Evolutionary conservation across 176 grass and related monocot species (phyloP), one percentile per base, ranked within the genome.

Genomic region (Musa acuminata): DNA sequence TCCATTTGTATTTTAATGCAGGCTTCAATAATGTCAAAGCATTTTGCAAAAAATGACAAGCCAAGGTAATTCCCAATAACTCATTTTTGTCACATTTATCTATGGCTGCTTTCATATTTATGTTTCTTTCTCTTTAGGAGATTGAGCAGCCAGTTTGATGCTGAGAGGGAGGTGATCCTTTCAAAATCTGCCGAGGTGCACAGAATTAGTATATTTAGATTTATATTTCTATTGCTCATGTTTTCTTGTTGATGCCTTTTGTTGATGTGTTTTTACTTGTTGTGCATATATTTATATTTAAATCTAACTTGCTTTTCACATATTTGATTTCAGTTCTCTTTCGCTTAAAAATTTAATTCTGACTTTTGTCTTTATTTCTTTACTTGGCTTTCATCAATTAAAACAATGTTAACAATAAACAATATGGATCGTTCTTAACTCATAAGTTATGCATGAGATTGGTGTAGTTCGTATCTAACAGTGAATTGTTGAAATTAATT

Each of bases 11-110:
- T 74, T 76, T 81, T 17, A 71, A 53, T 89, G 82, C 84, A 99
- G 96, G 96, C 96, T 67, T 89, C 91, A 68, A 87, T 99, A 63
- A 99, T 99, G 96, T 91, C 96, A 2, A 99, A 95, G 51, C 91
- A 91, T 83, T 99, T 99, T 63, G 74, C 84, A 9, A 89, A 93
- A 78, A 87, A 86, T 48, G 90, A 99, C 75, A 99, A 99, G 75
- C 84, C 96, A 80, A 95, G 88, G 96, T 98, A 73, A 77, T 72
- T 50, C 71, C 53, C 35, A 43, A 43, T 43, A 43, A 43, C 35
- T 43, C 2, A 8, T 7, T 65, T 53, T 51, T 52, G 3, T 8
- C 4, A 20, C 10, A 55, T 25, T 76, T 69, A 73, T 55, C 57
- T 16, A 48, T 26, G 81, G 59, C 54, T 57, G 52, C 24, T 52